Conservation (phyloP, 192 early-diverging fungal species). For the Coemansia javaensis region DNA sequence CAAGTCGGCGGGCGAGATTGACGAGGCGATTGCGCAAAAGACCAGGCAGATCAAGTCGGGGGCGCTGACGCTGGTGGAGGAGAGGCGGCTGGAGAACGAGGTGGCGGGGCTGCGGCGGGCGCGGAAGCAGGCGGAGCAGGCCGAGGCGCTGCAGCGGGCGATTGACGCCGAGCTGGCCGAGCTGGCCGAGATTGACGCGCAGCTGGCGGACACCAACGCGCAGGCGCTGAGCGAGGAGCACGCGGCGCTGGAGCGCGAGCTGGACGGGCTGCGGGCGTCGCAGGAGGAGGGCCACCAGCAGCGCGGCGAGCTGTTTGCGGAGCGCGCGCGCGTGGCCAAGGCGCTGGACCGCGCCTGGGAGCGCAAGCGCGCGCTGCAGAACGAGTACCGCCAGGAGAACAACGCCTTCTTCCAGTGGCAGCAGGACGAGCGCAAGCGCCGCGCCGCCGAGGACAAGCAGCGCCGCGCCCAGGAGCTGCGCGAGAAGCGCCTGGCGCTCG, state of each 20-base stretch:
- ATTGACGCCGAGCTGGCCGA: slow-evolving; percentile 68
- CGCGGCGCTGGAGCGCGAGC: slow-evolving; percentile 65
- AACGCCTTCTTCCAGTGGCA: slow-evolving; percentile 72
- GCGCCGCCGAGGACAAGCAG: slow-evolving; percentile 60
- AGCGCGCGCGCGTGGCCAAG: slow-evolving; percentile 67
- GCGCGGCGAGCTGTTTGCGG: slow-evolving; percentile 62
- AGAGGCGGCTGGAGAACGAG: slow-evolving; percentile 61
- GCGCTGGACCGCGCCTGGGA: slow-evolving; percentile 68
- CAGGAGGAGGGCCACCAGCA: slow-evolving; percentile 60
- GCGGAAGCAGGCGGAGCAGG: slow-evolving; percentile 68
- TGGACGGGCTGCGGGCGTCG: slow-evolving; percentile 60
- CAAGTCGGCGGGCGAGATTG: slow-evolving; percentile 78
- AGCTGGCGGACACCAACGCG: slow-evolving; percentile 54
- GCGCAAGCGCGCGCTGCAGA: slow-evolving; percentile 60
- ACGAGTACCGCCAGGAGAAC: slow-evolving; percentile 66
- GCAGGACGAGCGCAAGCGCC: slow-evolving; percentile 61
- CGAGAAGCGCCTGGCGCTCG: slow-evolving; percentile 63
- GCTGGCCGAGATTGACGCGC: slow-evolving; percentile 55
- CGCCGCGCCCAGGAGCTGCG: slow-evolving; percentile 62
- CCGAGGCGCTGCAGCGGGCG: slow-evolving; percentile 69
- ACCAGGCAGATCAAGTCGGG: slow-evolving; percentile 78
- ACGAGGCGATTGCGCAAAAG: slow-evolving; percentile 62
- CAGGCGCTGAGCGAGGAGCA: slow-evolving; percentile 64
- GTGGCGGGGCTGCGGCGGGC: slow-evolving; percentile 24
- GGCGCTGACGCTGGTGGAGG: slow-evolving; percentile 72